Base-by-base conservation (phyloP, 345 rosid species). In the thale cress (Arabidopsis thaliana) region DNA sequence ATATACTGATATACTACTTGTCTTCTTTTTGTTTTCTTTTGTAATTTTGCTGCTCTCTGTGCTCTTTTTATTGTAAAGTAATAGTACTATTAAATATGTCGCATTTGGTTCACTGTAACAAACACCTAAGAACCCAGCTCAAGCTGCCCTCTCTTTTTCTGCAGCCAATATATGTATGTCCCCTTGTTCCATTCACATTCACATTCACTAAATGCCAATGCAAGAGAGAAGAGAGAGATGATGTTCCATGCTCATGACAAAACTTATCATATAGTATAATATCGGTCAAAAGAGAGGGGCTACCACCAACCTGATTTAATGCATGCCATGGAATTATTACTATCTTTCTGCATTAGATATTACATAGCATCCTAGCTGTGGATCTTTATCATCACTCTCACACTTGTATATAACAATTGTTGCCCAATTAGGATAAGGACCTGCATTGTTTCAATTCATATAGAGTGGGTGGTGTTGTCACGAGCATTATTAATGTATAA, bases 81-180 rank as follows among this genome's bases (percentile, higher is more conserved):
- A 65, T 58, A 37, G n/a, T 45, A 44, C 36, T 56, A 70, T 45
- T 77, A 42, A 77, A 77, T 48, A 20, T 77, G 65, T 70, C 20
- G 65, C 64, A 62, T 59, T 37, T 76, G 70, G 58, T 53, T 76
- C 59, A 76, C 65, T 69, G 80, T 57, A 37, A 33, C 44, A 12
- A 34, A 76, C 80, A 69, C 59, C 80, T 76, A 76, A 76, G 64
- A 61, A 36, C 64, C 5, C 71, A 61, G 52, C 75, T 70, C 75
- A 59, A 70, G 14, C 75, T 62, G 71, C 71, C 59, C 59, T 63
- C 69, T 61, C 25, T 45, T 77, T 61, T n/a, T 61, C 71, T 76
- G 75, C 71, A 76, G 42, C 59, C 59, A 69, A 46, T 46, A 59
- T 40, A 44, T 53, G 40, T 45, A 36, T 69, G 80, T 76, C 66